These are phyloP conservation scores for Ustilago esculenta DNA, from an alignment of 1,284 basidiomycete genomes.

Conservation along the genomic window DNA sequence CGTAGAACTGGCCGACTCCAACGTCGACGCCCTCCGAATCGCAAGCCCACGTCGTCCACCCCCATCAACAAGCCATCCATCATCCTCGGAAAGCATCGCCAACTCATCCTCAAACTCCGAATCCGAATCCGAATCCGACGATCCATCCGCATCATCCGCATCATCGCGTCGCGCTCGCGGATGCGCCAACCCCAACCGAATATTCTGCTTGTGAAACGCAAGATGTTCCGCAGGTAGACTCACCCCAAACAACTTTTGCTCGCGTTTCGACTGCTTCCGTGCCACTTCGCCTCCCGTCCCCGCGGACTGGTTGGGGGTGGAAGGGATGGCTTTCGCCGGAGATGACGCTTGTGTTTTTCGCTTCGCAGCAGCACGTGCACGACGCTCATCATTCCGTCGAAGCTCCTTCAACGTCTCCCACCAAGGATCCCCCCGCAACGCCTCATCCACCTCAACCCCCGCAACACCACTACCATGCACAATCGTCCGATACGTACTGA, in stretches of 20 bases:
- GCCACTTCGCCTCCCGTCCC: slow-evolving; percentile 7
- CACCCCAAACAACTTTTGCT: slow-evolving; percentile 57
- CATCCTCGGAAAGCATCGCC: slow-evolving; percentile 58
- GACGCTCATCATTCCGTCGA: slow-evolving; percentile 55
- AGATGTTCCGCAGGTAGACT: slow-evolving; percentile 64
- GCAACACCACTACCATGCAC: slow-evolving; percentile 55
- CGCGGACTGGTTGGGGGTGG: neutral
- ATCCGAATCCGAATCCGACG: slow-evolving; percentile 49
- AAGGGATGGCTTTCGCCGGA: slow-evolving; percentile 35
- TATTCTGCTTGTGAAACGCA: slow-evolving; percentile 63
- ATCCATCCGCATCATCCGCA: slow-evolving; percentile 42
- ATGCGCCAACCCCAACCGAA: slow-evolving; percentile 64
- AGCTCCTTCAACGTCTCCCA: slow-evolving; percentile 62
- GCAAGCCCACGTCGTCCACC: slow-evolving; percentile 31
- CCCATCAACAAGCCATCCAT: slow-evolving; percentile 47
- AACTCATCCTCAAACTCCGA: slow-evolving; percentile 56
- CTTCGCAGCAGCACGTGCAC: slow-evolving; percentile 46
- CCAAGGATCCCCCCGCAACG: slow-evolving; percentile 62
- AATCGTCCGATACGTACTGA: slow-evolving; percentile 62
- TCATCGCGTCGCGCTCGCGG: slow-evolving; percentile 55
- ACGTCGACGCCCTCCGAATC: slow-evolving; percentile 42
- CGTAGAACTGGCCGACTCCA: slow-evolving; percentile 18
- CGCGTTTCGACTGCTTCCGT: slow-evolving; percentile 47
- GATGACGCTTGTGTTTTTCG: slow-evolving; percentile 43
- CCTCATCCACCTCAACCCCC: slow-evolving; percentile 42